Conservation (phyloP, 345 rosid genomes). For the Hibiscus syriacus region DNA sequence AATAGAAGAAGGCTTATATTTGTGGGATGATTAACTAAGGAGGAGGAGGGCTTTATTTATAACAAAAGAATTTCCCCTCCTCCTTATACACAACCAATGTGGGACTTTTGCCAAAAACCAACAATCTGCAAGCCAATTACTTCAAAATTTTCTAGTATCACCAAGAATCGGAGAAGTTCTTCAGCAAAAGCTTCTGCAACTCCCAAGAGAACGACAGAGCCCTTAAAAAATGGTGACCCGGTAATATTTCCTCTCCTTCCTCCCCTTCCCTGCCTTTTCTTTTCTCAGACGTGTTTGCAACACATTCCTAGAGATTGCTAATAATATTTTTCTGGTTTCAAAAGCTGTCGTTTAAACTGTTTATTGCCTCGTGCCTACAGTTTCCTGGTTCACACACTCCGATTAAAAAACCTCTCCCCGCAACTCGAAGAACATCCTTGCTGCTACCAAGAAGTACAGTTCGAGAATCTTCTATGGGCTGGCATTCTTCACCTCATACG, state of each 20-base stretch:
- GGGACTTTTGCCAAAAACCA: no score
- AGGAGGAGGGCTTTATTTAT: no score
- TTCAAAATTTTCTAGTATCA: constrained; percentile 36
- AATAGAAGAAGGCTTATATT: no score
- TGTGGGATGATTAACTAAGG: no score
- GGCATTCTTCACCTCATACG: constrained; percentile 47
- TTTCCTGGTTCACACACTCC: constrained; percentile 36
- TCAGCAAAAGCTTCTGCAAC: constrained; percentile 47
- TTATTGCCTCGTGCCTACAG: constrained; percentile 35
- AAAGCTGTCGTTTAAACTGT: neutral
- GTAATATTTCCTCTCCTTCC: constrained; percentile 31
- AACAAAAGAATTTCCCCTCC: no score
- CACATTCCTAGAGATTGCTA: neutral
- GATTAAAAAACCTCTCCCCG: constrained; percentile 30
- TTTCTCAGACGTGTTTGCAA: neutral
- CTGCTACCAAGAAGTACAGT: constrained; percentile 40
- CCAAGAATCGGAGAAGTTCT: constrained; percentile 38
- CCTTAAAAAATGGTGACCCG: constrained; percentile 46
- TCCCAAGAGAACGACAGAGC: constrained; percentile 35
- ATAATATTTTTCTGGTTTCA: constrained; percentile 2
- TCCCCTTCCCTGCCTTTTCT: neutral
- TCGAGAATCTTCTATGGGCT: constrained; percentile 30
- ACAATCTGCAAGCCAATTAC: constrained; percentile 54
- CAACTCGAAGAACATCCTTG: constrained; percentile 80
- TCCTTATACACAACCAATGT: no score